Evolutionary conservation across 371 early-diverging fungal genomes (phyloP).

Genomic region (Sanchytrium tribonematis): DNA sequence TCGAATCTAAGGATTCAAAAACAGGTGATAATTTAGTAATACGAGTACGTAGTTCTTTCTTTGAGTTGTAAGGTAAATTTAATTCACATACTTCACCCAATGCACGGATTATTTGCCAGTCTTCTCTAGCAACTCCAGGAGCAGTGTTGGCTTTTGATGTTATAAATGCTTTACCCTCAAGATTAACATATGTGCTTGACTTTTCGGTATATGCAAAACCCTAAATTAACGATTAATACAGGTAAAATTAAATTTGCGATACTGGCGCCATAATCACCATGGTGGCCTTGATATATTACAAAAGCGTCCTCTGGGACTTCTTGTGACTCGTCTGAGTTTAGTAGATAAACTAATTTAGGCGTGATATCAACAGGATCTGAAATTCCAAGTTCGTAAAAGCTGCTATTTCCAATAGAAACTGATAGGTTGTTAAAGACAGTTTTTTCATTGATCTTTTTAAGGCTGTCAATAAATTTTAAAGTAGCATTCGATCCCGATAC

Average conservation of each 20-base stretch:
- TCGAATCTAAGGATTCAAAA: constrained; percentile 37
- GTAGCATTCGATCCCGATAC: constrained; percentile 12
- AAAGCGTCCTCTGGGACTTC: constrained; percentile 68
- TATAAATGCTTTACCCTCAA: constrained; percentile 72
- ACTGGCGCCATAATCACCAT: constrained; percentile 81
- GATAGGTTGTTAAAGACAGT: not conserved
- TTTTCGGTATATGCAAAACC: constrained; percentile 92
- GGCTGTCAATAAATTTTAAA: not conserved
- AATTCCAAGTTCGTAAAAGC: not conserved
- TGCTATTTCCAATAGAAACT: not conserved
- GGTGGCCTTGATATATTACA: constrained; percentile 93
- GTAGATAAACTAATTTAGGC: constrained; percentile 51
- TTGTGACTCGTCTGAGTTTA: constrained; percentile 59
- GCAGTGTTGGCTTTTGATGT: constrained; percentile 73
- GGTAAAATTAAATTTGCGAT: constrained; percentile 83
- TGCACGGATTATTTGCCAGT: constrained; percentile 91
- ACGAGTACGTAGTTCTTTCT: constrained; percentile 45
- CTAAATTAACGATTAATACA: not conserved
- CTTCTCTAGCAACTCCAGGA: constrained; percentile 72
- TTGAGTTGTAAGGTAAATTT: constrained; percentile 62
- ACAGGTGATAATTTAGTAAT: constrained; percentile 58
- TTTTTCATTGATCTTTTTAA: not conserved
- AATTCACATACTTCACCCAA: constrained; percentile 62
- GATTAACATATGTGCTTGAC: constrained; percentile 71
- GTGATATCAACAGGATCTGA: not conserved